Conservation (phyloP, 2,329 filamentous ascomycete species). For the Teratosphaeria pseudoeucalypti region DNA sequence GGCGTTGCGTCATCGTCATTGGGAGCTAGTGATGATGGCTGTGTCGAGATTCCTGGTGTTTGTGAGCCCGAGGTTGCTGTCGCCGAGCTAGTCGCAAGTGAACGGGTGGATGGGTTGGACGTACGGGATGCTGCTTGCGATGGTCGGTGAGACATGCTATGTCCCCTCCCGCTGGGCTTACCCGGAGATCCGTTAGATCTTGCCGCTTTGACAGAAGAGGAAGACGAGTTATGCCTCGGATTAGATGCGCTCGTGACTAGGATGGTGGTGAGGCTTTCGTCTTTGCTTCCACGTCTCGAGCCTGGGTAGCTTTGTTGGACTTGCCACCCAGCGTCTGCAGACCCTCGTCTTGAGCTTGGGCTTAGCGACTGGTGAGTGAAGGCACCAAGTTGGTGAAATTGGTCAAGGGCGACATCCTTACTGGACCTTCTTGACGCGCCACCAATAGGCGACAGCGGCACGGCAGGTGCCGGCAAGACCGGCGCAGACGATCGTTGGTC, state of each 20-base stretch:
- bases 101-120: slow-evolving; percentile 22
- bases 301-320: slow-evolving; percentile 23
- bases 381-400: slow-evolving; percentile 21
- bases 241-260: slow-evolving; percentile 23
- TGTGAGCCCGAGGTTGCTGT: slow-evolving; percentile 18
- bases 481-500: slow-evolving; percentile 18
- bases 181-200: slow-evolving; percentile 9
- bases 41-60: slow-evolving; percentile 19
- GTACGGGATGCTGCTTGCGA: slow-evolving; percentile 11
- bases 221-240: slow-evolving; percentile 15
- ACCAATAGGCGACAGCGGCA: slow-evolving; percentile 15
- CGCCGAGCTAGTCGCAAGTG: slow-evolving; percentile 24
- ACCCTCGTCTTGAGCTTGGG: slow-evolving; percentile 22
- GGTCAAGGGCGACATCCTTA: slow-evolving; percentile 27
- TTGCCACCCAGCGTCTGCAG: slow-evolving; percentile 24
- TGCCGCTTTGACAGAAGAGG: slow-evolving; percentile 9
- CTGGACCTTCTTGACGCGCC: slow-evolving; percentile 23
- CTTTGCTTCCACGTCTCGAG: slow-evolving; percentile 25
- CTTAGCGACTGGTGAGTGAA: slow-evolving; percentile 19
- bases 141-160: slow-evolving; percentile 7
- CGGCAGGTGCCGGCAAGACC: slow-evolving; percentile 9
- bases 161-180: slow-evolving; percentile 8
- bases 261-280: slow-evolving; percentile 26
- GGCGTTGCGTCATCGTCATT: slow-evolving; percentile 17
- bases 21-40: slow-evolving; percentile 24